Evolutionary conservation across 108 stramenopile species (phyloP).

Genomic region (Craspedostauros australis): DNA sequence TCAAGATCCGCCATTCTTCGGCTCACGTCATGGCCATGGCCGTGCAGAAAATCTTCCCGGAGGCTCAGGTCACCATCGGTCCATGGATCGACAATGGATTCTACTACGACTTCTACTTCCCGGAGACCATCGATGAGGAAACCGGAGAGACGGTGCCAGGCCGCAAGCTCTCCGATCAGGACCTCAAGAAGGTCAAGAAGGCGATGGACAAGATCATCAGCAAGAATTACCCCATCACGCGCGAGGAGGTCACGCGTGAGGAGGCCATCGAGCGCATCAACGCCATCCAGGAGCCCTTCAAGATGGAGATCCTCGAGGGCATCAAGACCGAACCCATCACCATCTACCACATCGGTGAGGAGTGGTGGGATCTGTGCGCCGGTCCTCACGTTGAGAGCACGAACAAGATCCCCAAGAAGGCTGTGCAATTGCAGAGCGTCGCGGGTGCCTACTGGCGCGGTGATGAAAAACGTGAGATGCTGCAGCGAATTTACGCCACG

Average conservation of each 20-base stretch:
- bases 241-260: constrained; percentile 89
- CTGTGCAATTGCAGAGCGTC: constrained; percentile 76
- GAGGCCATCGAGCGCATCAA: constrained; percentile 84
- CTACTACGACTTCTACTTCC: constrained; percentile 95
- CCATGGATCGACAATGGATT: constrained; percentile 98
- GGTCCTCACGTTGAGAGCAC: constrained; percentile 94
- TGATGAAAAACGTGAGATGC: constrained; percentile 92
- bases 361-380: constrained; percentile 99
- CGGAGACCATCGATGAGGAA: constrained; percentile 61
- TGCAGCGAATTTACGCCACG: constrained; percentile 94
- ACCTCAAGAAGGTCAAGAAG: constrained; percentile 90
- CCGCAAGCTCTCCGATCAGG: constrained; percentile 73
- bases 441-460: constrained; percentile 98
- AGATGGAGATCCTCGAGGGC: constrained; percentile 88
- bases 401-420: constrained; percentile 78
- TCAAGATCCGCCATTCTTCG: constrained; percentile 90
- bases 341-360: constrained; percentile 90
- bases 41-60: constrained; percentile 88
- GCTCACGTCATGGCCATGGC: constrained; percentile 99
- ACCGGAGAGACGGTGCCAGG: constrained; percentile 56
- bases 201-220: constrained; percentile 95
- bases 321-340: constrained; percentile 94
- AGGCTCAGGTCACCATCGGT: constrained; percentile 95
- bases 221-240: constrained; percentile 74
- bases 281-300: constrained; percentile 85